phyloP scores from a whole-genome alignment of 495 filamentous ascomycete genomes.

The Venustampulla echinocandica region DNA sequence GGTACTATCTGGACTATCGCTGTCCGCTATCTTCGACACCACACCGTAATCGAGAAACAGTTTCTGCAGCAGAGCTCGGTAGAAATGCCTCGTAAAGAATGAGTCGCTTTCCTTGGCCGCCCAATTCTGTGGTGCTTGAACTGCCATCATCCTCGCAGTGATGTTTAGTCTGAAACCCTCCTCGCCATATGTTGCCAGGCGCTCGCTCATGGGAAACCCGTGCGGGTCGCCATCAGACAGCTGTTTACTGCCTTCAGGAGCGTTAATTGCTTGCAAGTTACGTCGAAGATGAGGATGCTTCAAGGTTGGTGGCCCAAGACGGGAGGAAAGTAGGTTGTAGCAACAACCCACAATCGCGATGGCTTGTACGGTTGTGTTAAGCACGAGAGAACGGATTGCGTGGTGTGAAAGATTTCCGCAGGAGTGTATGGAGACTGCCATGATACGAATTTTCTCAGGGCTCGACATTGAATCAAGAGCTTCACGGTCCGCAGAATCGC shows the following conservation, averaged over 20 bases:
- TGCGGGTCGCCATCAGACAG: constrained; percentile 67
- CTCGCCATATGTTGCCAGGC: constrained; percentile 52
- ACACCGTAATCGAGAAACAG: constrained; percentile 79
- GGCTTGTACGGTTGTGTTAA: constrained; percentile 75
- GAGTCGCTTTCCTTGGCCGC: constrained; percentile 63
- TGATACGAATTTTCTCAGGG: constrained; percentile 37
- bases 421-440: constrained; percentile 92
- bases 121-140: constrained; percentile 93
- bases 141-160: constrained; percentile 92
- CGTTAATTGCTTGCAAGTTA: constrained; percentile 51
- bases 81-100: constrained; percentile 93
- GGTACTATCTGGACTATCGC: constrained; percentile 34
- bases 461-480: constrained; percentile 25
- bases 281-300: constrained; percentile 61
- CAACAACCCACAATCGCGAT: constrained; percentile 96
- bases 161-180: constrained; percentile 80
- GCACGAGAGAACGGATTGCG: constrained; percentile 72
- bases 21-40: constrained; percentile 39
- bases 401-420: constrained; percentile 97
- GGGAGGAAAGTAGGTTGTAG: constrained; percentile 91
- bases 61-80: constrained; percentile 80
- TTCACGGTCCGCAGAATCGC: constrained; percentile 21
- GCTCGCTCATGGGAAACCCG: constrained; percentile 85
- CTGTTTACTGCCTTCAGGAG: constrained; percentile 31
- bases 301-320: constrained; percentile 75